Evolutionary conservation across 805 yeast species (phyloP), one percentile per base, ranked within the genome.

Genomic region (Spathaspora sp.): DNA sequence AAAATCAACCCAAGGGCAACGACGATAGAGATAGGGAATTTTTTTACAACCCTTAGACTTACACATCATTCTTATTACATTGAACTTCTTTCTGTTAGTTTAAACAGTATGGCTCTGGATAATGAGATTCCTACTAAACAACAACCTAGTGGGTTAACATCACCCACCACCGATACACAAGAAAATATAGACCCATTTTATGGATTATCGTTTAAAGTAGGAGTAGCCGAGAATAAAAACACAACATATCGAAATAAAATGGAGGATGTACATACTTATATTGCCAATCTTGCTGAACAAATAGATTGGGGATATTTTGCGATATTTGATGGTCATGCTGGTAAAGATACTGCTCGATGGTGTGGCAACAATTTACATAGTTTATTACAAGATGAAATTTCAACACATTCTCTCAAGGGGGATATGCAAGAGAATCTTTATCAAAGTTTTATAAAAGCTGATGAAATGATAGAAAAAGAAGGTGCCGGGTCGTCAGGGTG

Each of bases 301-400:
- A 73, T 87, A 29, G 97, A 91, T 65, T 87, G 96, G 87, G 98
- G 97, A 1, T 93, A 89, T 65, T 91, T 93, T 78, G 98, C 96
- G 16, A 79, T 93, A 0, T 93, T 91, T 69, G 99, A 93, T 68
- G 99, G 99, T 10, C 99, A 93, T 70, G 98, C 98, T 1, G 99
- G 99, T 19, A 83, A 83, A 50, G 89, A 84, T 58, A 86, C 96
- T 8, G 96, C 99, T 1, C 82, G 93, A 60, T 92, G 96, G 96
- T 91, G 97, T 72, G 96, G 97, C 0, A 84, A 89, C 55, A 83
- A 87, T 60, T 67, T 93, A 52, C 97, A 93, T 64, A 73, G 83
- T 20, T 69, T 87, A 29, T 65, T 88, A 44, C 90, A 85, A 57
- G 78, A 78, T 49, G 79, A 77, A 49, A 77, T 90, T 18, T 5